Evolutionary conservation across 352 stramenopile genomes (phyloP), one percentile per base, ranked within the genome.

Genomic region (Phytophthora ohioensis): DNA sequence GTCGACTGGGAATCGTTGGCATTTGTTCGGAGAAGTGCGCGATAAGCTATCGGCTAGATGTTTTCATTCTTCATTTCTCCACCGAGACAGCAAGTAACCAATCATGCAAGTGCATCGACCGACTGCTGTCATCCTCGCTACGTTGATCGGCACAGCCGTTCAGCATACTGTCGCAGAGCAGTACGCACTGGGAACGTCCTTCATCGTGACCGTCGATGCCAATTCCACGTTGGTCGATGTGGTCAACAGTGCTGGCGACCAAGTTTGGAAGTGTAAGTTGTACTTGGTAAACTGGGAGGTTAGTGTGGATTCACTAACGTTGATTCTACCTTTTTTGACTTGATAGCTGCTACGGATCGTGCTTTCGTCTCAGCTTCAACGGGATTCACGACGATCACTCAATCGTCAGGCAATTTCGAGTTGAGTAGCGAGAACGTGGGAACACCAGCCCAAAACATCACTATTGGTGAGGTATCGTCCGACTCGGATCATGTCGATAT

Each of bases 321-420:
- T 27, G 21, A 27, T 27, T 27, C 21, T 27, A 27, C 21, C 21
- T 27, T 27, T 45, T 36, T 45, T 58, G 7, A 55, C 46, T 45
- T 64, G 30, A 1, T 5, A 74, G 67, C 60, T 15, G 52, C 67
- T 30, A 57, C 59, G 46, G 67, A 74, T 13, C 60, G 67, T 43
- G 39, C 59, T 4, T 70, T 74, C 27, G 62, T 74, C 36, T 74
- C 67, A 47, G 67, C 67, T 30, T 70, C 67, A 6, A 45, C 53
- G 32, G 67, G 67, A 2, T 53, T 74, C 31, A 74, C 67, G 39
- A 66, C 53, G 31, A 69, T 74, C 53, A 70, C 67, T 0, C 60
- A 69, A 47, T 36, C 67, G 21, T 74, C 67, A 6, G 67, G 67
- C 5, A 74, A 70, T 41, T 74, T 74, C 47, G 9, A 74, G 36